Conservation (phyloP, 345 rosid species). For the Populus davidiana region DNA sequence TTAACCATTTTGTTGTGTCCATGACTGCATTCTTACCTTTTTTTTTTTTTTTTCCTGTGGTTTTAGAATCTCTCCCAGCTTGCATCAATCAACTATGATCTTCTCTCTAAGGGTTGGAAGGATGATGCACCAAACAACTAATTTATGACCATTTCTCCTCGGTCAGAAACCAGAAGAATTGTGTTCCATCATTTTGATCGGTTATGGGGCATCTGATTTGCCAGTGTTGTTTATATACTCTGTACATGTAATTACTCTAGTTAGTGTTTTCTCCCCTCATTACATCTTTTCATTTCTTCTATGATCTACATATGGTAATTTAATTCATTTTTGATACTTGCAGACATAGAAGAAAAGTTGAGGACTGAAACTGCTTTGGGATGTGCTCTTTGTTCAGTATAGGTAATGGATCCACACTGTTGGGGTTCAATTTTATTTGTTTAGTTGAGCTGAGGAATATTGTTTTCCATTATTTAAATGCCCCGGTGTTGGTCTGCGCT, state of each 20-base stretch:
- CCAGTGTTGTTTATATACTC: constrained; percentile 41
- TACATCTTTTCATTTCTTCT: background rate
- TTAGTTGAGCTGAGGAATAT: constrained; percentile 19
- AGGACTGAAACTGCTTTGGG: constrained; percentile 36
- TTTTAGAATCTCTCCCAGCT: constrained; percentile 89
- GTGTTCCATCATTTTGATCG: constrained; percentile 20
- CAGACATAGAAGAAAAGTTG: constrained; percentile 46
- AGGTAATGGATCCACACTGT: constrained; percentile 29
- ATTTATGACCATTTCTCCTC: constrained; percentile 28
- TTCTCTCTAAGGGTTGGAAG: constrained; percentile 94
- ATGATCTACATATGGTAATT: background rate
- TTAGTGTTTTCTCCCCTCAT: background rate
- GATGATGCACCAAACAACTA: constrained; percentile 58
- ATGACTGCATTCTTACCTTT: background rate
- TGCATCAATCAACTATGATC: constrained; percentile 96
- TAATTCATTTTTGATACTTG: constrained; percentile 5
- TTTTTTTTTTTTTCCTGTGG: constrained; percentile 14
- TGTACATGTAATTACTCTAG: constrained; percentile 60
- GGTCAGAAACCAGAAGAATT: constrained; percentile 10
- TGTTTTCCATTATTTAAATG: constrained; percentile 7
- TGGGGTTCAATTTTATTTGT: constrained; percentile 24
- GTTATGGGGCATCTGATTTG: constrained; percentile 20
- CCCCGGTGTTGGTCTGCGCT: constrained; percentile 7
- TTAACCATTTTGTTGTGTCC: background rate
- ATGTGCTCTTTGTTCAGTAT: constrained; percentile 24